phyloP scores from a whole-genome alignment of 257 asterid genomes.

The Solanum etuberosum region DNA sequence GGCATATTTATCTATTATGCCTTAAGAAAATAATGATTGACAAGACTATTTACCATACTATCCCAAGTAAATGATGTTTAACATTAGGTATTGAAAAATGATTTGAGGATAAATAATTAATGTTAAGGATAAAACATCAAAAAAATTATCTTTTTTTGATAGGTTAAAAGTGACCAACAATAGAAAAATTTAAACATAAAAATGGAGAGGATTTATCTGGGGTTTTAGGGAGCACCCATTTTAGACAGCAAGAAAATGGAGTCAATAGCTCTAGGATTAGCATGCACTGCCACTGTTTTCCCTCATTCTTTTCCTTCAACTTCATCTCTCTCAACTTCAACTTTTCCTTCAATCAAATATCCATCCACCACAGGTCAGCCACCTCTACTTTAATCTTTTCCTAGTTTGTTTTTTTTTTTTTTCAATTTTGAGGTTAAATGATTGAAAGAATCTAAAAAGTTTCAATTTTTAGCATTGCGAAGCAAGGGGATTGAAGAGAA shows the following conservation, averaged over 20 bases:
- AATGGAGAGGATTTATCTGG: not conserved
- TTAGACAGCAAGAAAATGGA: constrained; percentile 29
- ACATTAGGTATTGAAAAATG: too few species aligned
- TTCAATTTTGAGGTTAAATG: not conserved
- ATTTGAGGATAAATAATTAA: too few species aligned
- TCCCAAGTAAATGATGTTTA: too few species aligned
- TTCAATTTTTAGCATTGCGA: constrained; percentile 20
- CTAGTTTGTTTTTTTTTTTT: not conserved
- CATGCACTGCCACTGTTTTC: constrained; percentile 21
- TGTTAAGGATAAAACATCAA: too few species aligned
- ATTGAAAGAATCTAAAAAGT: not conserved
- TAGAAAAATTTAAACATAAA: not conserved
- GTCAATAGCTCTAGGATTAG: constrained; percentile 26
- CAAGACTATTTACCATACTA: too few species aligned
- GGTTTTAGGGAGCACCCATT: not conserved
- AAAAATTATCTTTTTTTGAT: too few species aligned
- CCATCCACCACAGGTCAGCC: constrained; percentile 10
- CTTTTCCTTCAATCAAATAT: constrained; percentile 22
- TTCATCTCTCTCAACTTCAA: constrained; percentile 6
- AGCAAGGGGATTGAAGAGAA: constrained; percentile 52
- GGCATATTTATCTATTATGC: too few species aligned
- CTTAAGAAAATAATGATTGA: too few species aligned
- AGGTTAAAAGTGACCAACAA: not conserved
- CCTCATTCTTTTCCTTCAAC: constrained; percentile 5
- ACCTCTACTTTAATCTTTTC: not conserved